Conservation (phyloP, 83 land plant genomes). For the Picea abies region DNA sequence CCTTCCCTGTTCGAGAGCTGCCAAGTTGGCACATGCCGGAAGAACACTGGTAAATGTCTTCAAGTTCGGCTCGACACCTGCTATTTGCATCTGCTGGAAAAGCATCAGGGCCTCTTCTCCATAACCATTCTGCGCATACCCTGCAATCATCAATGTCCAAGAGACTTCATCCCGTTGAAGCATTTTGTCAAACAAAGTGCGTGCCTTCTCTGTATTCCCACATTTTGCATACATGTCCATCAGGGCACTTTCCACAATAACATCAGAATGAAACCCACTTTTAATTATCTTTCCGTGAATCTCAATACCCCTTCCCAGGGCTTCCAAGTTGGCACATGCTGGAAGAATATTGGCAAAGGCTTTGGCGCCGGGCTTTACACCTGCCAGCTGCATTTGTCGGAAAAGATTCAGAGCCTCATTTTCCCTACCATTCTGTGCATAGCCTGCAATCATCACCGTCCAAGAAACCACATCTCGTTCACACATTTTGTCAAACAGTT, state of each 20-base stretch:
- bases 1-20: constrained; percentile 7
- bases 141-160: constrained; percentile 23
- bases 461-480: constrained; percentile 47
- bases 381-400: background rate
- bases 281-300: background rate
- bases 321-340: constrained; percentile 3
- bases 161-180: constrained; percentile 10
- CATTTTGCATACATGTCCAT: constrained; percentile 14
- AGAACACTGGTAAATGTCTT: constrained; percentile 16
- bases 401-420: background rate
- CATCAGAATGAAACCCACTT: background rate
- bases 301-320: background rate
- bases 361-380: background rate
- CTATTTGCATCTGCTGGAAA: background rate
- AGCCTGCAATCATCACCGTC: constrained; percentile 5
- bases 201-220: background rate
- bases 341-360: background rate
- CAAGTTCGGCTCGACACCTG: background rate
- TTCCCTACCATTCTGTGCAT: background rate
- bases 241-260: background rate
- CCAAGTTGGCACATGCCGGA: constrained; percentile 17
- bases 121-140: constrained; percentile 19
- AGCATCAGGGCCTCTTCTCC: constrained; percentile 13
- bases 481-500: constrained; percentile 28
- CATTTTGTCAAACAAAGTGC: background rate